Percentiles rank a stretch among this genome's conserved stretches.
These are phyloP conservation scores for Talaromyces sp. DNA, from an alignment of 2,329 filamentous ascomycete genomes.

Conservation along the genomic window DNA sequence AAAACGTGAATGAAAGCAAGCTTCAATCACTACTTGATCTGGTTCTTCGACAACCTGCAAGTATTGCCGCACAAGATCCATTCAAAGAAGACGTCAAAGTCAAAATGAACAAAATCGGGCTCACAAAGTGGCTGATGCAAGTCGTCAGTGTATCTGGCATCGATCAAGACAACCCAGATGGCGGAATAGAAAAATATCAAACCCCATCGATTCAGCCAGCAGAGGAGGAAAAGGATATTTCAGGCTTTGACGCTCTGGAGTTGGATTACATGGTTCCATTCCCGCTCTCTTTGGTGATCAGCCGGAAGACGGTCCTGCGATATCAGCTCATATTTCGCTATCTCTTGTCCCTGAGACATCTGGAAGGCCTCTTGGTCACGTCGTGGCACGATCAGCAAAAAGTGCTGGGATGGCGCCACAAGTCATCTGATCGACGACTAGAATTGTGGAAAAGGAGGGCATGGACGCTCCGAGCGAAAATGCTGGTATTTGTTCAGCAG, in stretches of 20 bases:
- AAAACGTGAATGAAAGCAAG: conserved; percentile 84
- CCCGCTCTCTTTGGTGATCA: conserved; percentile 90
- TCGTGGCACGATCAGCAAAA: conserved; percentile 91
- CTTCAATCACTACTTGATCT: conserved; percentile 93
- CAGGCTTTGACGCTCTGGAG: conserved; percentile 86
- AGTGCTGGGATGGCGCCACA: conserved; percentile 74
- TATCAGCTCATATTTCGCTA: conserved; percentile 97
- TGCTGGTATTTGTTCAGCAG: conserved; percentile 97
- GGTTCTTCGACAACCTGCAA: conserved; percentile 92
- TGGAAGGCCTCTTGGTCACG: conserved; percentile 79
- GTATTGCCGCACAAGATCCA: conserved; percentile 85
- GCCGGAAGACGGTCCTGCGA: conserved; percentile 90
- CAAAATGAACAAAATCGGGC: conserved; percentile 88
- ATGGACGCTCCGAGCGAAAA: conserved; percentile 85
- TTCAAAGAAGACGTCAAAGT: conserved; percentile 99
- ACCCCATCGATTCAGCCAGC: conserved; percentile 61
- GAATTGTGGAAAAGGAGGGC: conserved; percentile 91
- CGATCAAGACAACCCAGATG: conserved; percentile 68
- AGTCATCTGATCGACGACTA: conserved; percentile 64
- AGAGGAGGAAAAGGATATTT: conserved; percentile 76
- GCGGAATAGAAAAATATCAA: conserved; percentile 64
- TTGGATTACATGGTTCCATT: conserved; percentile 94
- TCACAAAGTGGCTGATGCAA: conserved; percentile 90
- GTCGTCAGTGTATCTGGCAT: conserved; percentile 96
- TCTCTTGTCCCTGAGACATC: conserved; percentile 78